A percentile compares a stretch with the other conserved stretches of the same genome.
phyloP scores from a whole-genome alignment of 2,329 filamentous ascomycete genomes.

The Huntiella decipiens region DNA sequence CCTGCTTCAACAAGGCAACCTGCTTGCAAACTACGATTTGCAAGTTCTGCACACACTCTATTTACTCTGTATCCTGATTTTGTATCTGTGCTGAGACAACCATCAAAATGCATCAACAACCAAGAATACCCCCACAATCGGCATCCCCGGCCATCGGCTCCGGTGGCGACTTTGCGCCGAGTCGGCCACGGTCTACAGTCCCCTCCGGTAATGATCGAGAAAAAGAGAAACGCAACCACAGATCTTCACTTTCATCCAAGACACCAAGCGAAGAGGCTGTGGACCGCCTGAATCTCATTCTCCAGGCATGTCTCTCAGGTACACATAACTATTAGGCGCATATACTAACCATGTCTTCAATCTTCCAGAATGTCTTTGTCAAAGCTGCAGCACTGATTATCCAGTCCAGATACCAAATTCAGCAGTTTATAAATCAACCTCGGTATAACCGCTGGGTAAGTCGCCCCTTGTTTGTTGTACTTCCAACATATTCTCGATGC shows the following conservation, averaged over 20 bases:
- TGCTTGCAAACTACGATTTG: not conserved
- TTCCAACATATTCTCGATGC: not conserved
- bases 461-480: slow-evolving; percentile 11
- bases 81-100: not conserved
- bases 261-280: slow-evolving; percentile 40
- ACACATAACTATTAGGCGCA: not conserved
- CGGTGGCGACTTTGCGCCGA: slow-evolving; percentile 3
- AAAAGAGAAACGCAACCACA: slow-evolving; percentile 5
- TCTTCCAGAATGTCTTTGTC: slow-evolving; percentile 65
- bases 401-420: slow-evolving; percentile 56
- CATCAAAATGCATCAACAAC: slow-evolving; percentile 67
- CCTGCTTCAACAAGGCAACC: not conserved
- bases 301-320: slow-evolving; percentile 42
- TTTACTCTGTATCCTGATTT: not conserved
- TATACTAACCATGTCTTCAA: slow-evolving; percentile 2
- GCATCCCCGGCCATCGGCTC: slow-evolving; percentile 51
- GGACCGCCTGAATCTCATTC: slow-evolving; percentile 78
- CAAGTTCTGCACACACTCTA: not conserved
- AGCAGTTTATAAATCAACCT: slow-evolving; percentile 27
- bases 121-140: slow-evolving; percentile 52
- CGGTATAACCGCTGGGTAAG: slow-evolving; percentile 78
- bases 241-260: slow-evolving; percentile 34
- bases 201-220: not conserved
- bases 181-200: slow-evolving; percentile 5
- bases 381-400: slow-evolving; percentile 75